Evolutionary conservation across 106 monocot genomes (phyloP).

Genomic region (Dendrobium chrysotoxum): DNA sequence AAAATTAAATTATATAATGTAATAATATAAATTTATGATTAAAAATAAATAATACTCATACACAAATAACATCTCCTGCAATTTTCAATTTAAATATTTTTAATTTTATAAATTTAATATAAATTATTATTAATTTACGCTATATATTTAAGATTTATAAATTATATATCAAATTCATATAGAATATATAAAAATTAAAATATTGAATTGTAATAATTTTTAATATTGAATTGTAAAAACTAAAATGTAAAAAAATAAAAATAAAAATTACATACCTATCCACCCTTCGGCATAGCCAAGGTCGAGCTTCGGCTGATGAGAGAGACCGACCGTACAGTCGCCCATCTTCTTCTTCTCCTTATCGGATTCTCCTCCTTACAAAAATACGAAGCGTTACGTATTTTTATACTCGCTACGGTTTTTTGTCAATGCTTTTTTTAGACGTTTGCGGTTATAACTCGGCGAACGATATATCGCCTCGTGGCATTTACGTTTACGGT

Average conservation of each 20-base stretch:
- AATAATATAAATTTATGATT: too few species aligned
- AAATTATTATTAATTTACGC: too few species aligned
- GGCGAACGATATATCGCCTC: neutral
- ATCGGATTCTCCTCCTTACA: neutral
- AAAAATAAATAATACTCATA: too few species aligned
- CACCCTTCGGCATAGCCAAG: neutral
- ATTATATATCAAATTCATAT: too few species aligned
- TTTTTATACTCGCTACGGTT: neutral
- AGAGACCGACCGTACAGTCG: neutral
- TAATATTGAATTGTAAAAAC: neutral
- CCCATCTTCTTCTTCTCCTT: neutral
- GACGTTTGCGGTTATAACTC: neutral
- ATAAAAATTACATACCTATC: neutral
- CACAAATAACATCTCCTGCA: too few species aligned
- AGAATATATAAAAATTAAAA: neutral
- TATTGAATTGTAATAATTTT: neutral
- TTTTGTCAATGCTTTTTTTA: neutral
- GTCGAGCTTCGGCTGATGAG: neutral
- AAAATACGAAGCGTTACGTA: too few species aligned
- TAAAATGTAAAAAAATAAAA: neutral
- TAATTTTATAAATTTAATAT: too few species aligned
- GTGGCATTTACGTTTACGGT: neutral
- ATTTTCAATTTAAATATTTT: too few species aligned
- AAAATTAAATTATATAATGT: too few species aligned
- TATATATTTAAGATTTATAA: too few species aligned